Base-by-base conservation (phyloP, 2,329 filamentous ascomycete genomes). In the Aaosphaeria pasadenensis region DNA sequence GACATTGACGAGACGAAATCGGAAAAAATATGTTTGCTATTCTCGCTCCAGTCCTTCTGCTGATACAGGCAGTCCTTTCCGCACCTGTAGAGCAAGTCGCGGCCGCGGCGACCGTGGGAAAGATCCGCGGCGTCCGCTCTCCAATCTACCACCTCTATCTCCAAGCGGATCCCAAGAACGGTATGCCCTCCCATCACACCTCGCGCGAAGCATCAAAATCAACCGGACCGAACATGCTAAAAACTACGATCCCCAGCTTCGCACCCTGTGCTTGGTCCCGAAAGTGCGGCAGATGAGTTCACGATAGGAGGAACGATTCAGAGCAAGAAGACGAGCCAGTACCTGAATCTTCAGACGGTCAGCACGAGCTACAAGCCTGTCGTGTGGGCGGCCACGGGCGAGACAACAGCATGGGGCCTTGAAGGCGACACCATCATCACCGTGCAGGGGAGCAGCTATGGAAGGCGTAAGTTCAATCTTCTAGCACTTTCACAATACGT, bases 61-160 rank as follows among this genome's bases (percentile, higher is more conserved):
- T 24, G 17, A 24, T 24, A 24, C 17, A 24, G 17, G 17, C 17
- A 24, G 17, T 24, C 17, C 17, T 24, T 24, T 24, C 17, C 17
- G 17, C 17, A 24, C 17, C 17, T 24, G 17, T 24, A 24, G 17
- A 24, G 17, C 17, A 24, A 24, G 17, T 24, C 17, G 44, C 46
- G 3, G 59, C 60, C n/a, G 48, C 61, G 5, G 70, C 71, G 39
- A 77, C 76, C 45, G 67, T 76, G 9, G 73, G 77, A 58, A 74
- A 77, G 57, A 78, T 80, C 51, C 76, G 77, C 32, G 73, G 74
- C 35, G 77, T 80, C 6, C 63, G 69, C 47, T 69, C 71, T 5
- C 78, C 79, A 2, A 75, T 80, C 47, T 80, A 74, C 53, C 78
- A 82, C 57, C 70, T 76, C 24, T 81, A 81, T 54, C 67, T 81